Evolutionary conservation across 768 basidiomycete species (phyloP), one percentile per base, ranked within the genome.

Genomic region (Pulveroboletus sp.): DNA sequence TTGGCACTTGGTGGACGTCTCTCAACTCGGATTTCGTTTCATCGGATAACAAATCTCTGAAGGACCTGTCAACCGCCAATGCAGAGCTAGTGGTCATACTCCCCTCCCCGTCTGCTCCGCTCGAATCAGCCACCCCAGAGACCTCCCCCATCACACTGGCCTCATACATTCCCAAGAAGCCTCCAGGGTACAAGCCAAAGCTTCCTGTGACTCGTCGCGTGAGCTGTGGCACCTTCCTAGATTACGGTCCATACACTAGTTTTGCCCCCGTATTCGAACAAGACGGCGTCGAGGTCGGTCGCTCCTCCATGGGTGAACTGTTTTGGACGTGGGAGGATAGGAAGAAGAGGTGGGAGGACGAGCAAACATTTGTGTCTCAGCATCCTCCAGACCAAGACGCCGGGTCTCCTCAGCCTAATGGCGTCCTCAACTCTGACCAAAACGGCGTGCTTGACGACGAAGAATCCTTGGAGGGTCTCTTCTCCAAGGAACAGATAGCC

Each of bases 191-290:
- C 49, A 73, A 71, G 57, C 67, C 72, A 55, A 69, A 73, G 31
- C 65, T 75, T 20, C 76, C 77, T 2, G 65, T 73, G 0, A 71
- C 80, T 14, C 79, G 85, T 36, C 74, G 74, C 22, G 65, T 89
- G 31, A 77, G 80, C 37, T 75, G 81, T 23, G 87, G 86, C 45
- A 66, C 74, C 0, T 91, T 91, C 62, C 71, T 93, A 7, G 86
- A 93, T 65, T 92, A 92, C 59, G 90, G 89, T 0, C 74, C 76
- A 12, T 85, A 75, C 59, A 69, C 87, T 7, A 84, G 79, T 60
- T 92, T 92, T 67, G 89, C 89, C 0, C 89, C 89, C 1, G 71
- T 75, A 10, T 91, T 87, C 63, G 86, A 89, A 51, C 85, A 88
- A 55, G 83, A 87, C 50, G 83, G 83, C n/a, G 76, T 79, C 42